Base-by-base conservation (phyloP, 176 grass and related monocot genomes). In the Leersia perrieri region DNA sequence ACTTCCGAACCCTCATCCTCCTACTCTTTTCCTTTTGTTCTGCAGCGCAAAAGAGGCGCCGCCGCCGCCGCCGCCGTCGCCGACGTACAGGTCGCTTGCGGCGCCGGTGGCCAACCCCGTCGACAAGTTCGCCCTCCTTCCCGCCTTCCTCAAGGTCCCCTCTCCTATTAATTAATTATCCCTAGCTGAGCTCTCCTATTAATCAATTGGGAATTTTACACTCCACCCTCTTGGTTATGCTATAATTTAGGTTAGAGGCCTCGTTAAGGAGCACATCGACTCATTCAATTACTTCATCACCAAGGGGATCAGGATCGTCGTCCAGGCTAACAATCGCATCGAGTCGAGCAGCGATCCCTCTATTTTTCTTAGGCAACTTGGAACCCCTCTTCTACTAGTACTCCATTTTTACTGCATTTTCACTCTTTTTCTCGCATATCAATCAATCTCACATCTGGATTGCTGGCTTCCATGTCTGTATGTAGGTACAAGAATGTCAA, bases 91-190 rank as follows among this genome's bases (percentile, higher is more conserved):
- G 35, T 88, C 75, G 2, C 77, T 95, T 30, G 77, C 92, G 0
- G 90, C 95, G 2, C 88, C 94, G 10, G 73, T 97, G 11, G 80
- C 78, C 61, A 88, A 85, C 13, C 70, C 92, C 0, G 86, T 98
- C 14, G 89, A 94, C 82, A 97, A 94, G 80, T 92, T 97, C 33
- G 82, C 85, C 33, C 88, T 97, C 31, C 87, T 92, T 28, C 87
- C 92, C n/a, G 87, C 92, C 47, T 97, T 94, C 84, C 88, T 94
- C 35, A 94, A 92, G 92, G 95, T 92, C n/a, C n/a, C n/a, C n/a
- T n/a, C n/a, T n/a, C n/a, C n/a, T n/a, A n/a, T n/a, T n/a, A n/a
- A n/a, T n/a, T n/a, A n/a, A n/a, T n/a, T n/a, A n/a, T n/a, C n/a
- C n/a, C n/a, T n/a, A n/a, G n/a, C n/a, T n/a, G n/a, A n/a, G n/a